Conservation (phyloP, 108 stramenopile genomes). For the Poteriospumella lacustris region DNA sequence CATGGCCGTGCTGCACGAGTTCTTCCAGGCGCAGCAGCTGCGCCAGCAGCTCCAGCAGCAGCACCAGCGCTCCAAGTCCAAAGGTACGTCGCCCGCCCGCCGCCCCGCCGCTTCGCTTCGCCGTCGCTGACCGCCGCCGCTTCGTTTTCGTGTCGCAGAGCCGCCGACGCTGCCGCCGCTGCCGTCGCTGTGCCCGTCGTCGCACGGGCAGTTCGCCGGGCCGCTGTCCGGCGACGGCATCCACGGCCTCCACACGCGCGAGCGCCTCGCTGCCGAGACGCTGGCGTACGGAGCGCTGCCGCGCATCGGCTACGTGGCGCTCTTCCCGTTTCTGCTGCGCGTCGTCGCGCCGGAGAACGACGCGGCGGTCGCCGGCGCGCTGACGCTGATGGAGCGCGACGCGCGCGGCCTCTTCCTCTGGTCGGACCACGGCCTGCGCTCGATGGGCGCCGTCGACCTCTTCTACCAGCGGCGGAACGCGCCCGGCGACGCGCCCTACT, state of each 20-base stretch:
- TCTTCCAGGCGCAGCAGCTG: too few species aligned
- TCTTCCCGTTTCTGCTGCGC: slow-evolving; percentile 20
- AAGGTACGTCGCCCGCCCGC: too few species aligned
- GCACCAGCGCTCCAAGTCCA: too few species aligned
- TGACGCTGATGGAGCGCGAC: too few species aligned
- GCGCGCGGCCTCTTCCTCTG: too few species aligned
- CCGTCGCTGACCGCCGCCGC: too few species aligned
- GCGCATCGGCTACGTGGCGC: not conserved
- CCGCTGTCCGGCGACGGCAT: not conserved
- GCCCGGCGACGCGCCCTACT: slow-evolving; percentile 56
- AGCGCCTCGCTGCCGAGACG: not conserved
- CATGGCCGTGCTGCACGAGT: not conserved
- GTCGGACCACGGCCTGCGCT: slow-evolving; percentile 48
- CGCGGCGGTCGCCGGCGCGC: too few species aligned
- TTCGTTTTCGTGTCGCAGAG: too few species aligned
- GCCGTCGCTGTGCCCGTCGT: not conserved
- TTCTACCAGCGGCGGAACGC: slow-evolving; percentile 48
- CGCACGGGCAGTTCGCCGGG: not conserved
- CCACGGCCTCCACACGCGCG: not conserved
- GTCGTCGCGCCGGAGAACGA: not conserved
- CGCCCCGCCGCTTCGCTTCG: too few species aligned
- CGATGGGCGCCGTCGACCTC: slow-evolving; percentile 34
- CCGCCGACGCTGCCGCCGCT: too few species aligned
- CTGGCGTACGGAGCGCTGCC: not conserved
- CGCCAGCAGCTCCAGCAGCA: too few species aligned